phyloP scores from a whole-genome alignment of 139 green algal genomes.

The Tetratostichococcus sp. region DNA sequence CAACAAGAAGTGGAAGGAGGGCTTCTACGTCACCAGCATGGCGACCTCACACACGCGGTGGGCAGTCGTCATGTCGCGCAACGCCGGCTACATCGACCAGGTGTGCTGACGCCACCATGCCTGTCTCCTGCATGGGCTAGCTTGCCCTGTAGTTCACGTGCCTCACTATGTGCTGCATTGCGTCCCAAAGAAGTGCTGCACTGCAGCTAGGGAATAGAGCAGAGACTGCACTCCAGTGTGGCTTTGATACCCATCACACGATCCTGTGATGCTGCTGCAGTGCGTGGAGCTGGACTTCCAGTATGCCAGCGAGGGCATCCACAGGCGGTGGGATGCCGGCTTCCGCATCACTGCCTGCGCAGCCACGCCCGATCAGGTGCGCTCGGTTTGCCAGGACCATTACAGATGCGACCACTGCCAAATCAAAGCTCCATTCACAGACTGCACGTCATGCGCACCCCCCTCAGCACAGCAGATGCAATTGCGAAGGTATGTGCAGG shows the following conservation, averaged over 20 bases:
- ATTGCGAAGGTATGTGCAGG: too few relatives aligned
- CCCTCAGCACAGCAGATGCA: too few relatives aligned
- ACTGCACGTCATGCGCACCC: not conserved
- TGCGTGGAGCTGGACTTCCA: constrained; percentile 99
- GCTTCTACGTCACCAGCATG: constrained; percentile 99
- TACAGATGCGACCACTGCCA: too few relatives aligned
- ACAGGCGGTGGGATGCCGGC: constrained; percentile 92
- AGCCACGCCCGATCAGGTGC: constrained; percentile 85
- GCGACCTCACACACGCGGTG: constrained; percentile 88
- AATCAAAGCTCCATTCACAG: not conserved
- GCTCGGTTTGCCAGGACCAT: too few relatives aligned
- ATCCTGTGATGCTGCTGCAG: too few relatives aligned
- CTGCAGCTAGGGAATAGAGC: too few relatives aligned
- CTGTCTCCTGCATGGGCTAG: too few relatives aligned
- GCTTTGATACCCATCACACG: too few relatives aligned
- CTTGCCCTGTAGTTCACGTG: too few relatives aligned
- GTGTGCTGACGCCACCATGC: constrained; percentile 22
- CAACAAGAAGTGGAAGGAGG: constrained; percentile 99
- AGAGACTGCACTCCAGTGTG: too few relatives aligned
- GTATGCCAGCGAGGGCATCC: constrained; percentile 96
- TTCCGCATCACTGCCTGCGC: constrained; percentile 96
- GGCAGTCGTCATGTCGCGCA: constrained; percentile 99
- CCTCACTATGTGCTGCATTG: too few relatives aligned
- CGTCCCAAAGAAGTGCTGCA: too few relatives aligned
- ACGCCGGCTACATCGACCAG: constrained; percentile 95